phyloP scores from a whole-genome alignment of 2,329 filamentous ascomycete species.

The Aspergillus sp. region DNA sequence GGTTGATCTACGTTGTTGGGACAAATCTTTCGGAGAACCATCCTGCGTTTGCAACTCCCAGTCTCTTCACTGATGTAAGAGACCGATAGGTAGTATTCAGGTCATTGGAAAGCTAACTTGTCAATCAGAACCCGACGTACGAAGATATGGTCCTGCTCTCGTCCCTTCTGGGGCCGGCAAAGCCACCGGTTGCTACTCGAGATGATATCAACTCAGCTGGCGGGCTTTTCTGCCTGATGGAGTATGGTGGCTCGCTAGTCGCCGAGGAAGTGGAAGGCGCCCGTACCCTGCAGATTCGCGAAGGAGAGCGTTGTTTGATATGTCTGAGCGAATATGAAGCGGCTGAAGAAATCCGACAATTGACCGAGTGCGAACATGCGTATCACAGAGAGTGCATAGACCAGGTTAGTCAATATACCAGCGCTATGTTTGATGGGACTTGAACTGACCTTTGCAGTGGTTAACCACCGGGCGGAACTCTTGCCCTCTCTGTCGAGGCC shows the following conservation, averaged over 20 bases:
- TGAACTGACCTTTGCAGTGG: slow-evolving; percentile 44
- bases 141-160: slow-evolving; percentile 64
- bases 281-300: slow-evolving; percentile 25
- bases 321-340: slow-evolving; percentile 58
- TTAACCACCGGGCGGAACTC: slow-evolving; percentile 47
- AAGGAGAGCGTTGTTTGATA: slow-evolving; percentile 53
- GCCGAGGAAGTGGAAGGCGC: slow-evolving; percentile 39
- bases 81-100: too few species aligned
- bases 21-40: slow-evolving; percentile 62
- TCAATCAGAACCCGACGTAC: slow-evolving; percentile 50
- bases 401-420: slow-evolving; percentile 42
- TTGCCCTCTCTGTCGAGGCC: slow-evolving; percentile 29
- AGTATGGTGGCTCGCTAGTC: slow-evolving; percentile 33
- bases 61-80: slow-evolving; percentile 58
- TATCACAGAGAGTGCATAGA: slow-evolving; percentile 63
- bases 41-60: slow-evolving; percentile 59
- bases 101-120: slow-evolving; percentile 8
- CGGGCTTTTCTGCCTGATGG: slow-evolving; percentile 48
- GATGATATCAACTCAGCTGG: slow-evolving; percentile 55
- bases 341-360: slow-evolving; percentile 50
- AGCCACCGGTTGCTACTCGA: slow-evolving; percentile 57
- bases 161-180: slow-evolving; percentile 56
- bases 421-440: slow-evolving; percentile 5
- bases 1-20: slow-evolving; percentile 63
- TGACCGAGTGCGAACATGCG: slow-evolving; percentile 55